Evolutionary conservation across 305 asterid species (phyloP).

Genomic region (Fraxinus sp.): DNA sequence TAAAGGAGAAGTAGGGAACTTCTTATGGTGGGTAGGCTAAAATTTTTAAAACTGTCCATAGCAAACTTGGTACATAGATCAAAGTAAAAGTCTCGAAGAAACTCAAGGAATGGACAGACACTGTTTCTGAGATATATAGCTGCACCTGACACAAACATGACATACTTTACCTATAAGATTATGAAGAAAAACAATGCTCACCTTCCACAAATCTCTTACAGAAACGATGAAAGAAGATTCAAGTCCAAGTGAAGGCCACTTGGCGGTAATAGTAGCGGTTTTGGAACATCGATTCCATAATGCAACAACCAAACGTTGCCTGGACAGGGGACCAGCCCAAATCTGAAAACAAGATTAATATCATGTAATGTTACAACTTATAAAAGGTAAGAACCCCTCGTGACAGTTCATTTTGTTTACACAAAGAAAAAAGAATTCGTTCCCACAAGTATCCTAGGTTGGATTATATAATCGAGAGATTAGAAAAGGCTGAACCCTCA

Average conservation of each 20-base stretch:
- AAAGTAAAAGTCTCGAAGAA: neutral
- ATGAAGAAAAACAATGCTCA: slow-evolving; percentile 24
- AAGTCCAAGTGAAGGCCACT: slow-evolving; percentile 71
- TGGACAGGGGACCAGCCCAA: slow-evolving; percentile 95
- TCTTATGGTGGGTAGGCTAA: neutral
- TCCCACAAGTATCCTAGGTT: neutral
- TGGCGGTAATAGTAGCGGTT: slow-evolving; percentile 50
- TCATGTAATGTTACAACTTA: neutral
- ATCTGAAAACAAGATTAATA: slow-evolving; percentile 40
- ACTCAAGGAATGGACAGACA: neutral
- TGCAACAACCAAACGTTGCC: slow-evolving; percentile 63
- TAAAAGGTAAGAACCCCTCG: neutral
- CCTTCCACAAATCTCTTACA: slow-evolving; percentile 85
- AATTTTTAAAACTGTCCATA: neutral
- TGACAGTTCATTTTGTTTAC: neutral
- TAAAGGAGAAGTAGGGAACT: neutral
- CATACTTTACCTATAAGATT: neutral
- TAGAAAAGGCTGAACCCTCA: neutral
- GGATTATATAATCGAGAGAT: neutral
- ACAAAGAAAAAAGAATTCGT: neutral
- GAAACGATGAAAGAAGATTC: slow-evolving; percentile 68
- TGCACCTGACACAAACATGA: neutral
- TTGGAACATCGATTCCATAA: slow-evolving; percentile 84
- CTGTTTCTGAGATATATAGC: neutral
- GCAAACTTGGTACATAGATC: neutral